Evolutionary conservation across 164 flowering plant species (phyloP).

Genomic region (Magnolia sinica): DNA sequence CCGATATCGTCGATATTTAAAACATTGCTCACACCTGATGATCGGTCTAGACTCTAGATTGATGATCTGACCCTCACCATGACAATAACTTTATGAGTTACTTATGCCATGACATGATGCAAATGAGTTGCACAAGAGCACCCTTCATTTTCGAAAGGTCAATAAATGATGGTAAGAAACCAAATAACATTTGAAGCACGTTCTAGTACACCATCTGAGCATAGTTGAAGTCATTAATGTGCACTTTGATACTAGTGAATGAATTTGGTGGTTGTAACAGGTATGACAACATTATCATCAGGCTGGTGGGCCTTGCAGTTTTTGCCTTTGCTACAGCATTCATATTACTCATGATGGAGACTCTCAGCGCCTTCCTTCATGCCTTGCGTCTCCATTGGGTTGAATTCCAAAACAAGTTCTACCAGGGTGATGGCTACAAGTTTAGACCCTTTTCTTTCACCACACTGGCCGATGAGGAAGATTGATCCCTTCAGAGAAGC

Average conservation of each 20-base stretch:
- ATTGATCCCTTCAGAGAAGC: conserved; percentile 25
- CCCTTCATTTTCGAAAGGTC: not conserved
- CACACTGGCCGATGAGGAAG: conserved; percentile 61
- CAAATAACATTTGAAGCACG: not conserved
- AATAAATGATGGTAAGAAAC: not conserved
- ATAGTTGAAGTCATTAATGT: not conserved
- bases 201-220: not conserved
- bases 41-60: too few species aligned
- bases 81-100: too few species aligned
- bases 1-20: too few species aligned
- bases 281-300: conserved; percentile 63
- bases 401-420: conserved; percentile 82
- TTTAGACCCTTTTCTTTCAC: conserved; percentile 85
- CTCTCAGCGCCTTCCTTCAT: conserved; percentile 89
- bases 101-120: not conserved
- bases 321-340: conserved; percentile 89
- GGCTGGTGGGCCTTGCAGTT: conserved; percentile 65
- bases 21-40: too few species aligned
- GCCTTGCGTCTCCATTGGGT: conserved; percentile 98
- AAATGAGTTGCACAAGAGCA: not conserved
- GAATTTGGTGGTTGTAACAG: conserved; percentile 34
- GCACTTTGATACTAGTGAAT: not conserved
- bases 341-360: conserved; percentile 89
- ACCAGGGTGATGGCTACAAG: conserved; percentile 88
- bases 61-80: too few species aligned